phyloP scores from a whole-genome alignment of 2,329 filamentous ascomycete genomes.

The Alternaria brassicicola region DNA sequence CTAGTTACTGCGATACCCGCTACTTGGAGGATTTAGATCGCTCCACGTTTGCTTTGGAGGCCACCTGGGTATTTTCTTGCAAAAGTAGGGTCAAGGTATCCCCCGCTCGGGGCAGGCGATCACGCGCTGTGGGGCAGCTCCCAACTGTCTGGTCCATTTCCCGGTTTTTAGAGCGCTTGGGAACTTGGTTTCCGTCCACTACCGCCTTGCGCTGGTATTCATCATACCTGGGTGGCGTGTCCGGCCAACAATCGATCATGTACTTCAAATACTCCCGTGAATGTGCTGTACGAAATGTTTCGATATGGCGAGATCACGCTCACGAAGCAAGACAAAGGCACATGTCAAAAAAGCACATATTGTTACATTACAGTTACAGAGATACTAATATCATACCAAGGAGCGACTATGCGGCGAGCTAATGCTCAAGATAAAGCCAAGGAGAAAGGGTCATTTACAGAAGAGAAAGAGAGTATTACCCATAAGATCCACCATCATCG shows the following conservation, averaged over 20 bases:
- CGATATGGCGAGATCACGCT: too few species aligned
- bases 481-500: constrained; percentile 1
- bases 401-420: constrained; percentile 12
- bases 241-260: not conserved
- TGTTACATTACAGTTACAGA: constrained; percentile 11
- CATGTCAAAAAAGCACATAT: not conserved
- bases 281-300: not conserved
- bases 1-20: not conserved
- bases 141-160: constrained; percentile 10
- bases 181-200: not conserved
- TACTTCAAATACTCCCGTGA: not conserved
- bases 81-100: constrained; percentile 1
- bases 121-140: constrained; percentile 13
- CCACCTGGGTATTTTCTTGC: not conserved
- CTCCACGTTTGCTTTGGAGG: not conserved
- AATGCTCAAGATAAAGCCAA: constrained; percentile 10
- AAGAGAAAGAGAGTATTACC: constrained; percentile 2
- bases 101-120: constrained; percentile 4
- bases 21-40: not conserved
- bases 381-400: constrained; percentile 9
- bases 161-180: not conserved
- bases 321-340: not conserved
- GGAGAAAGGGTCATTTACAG: constrained; percentile 6
- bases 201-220: not conserved
- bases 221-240: fast-evolving